These are phyloP conservation scores for Solidago caesia DNA, from an alignment of 129 eudicot species.

Conservation along the genomic window DNA sequence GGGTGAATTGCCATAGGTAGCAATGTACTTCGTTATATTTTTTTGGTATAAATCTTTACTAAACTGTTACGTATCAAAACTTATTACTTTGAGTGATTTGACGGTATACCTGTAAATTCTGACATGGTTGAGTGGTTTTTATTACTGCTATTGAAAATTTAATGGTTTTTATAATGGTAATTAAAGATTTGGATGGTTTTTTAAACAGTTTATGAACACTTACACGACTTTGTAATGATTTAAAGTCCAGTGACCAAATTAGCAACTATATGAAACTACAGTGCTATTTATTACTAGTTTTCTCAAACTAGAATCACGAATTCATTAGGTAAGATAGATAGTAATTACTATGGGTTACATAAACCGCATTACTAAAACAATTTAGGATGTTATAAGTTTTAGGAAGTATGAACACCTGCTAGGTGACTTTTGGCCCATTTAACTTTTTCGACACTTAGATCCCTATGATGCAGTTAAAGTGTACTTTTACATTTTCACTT, in stretches of 20 bases:
- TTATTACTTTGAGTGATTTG: too few species aligned
- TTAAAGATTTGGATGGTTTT: neutral
- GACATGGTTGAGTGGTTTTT: neutral
- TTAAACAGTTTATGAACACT: neutral
- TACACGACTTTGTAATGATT: neutral
- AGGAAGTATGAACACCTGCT: too few species aligned
- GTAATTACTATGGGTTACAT: too few species aligned
- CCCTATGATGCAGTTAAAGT: too few species aligned
- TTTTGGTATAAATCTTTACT: neutral
- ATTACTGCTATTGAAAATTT: neutral
- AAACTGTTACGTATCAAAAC: too few species aligned
- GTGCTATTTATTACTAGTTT: neutral
- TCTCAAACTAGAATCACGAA: neutral
- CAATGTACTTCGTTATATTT: neutral
- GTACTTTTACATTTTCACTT: too few species aligned
- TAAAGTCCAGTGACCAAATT: constrained; percentile 1
- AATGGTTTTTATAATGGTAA: neutral
- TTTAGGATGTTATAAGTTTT: too few species aligned
- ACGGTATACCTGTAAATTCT: neutral
- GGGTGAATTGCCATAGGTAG: too few species aligned
- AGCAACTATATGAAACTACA: neutral
- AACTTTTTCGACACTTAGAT: too few species aligned
- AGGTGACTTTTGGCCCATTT: too few species aligned
- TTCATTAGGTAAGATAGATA: too few species aligned
- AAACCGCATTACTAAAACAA: too few species aligned